These are phyloP conservation scores for Noccaea bulbosa DNA, from an alignment of 345 rosid genomes.

Conservation along the genomic window DNA sequence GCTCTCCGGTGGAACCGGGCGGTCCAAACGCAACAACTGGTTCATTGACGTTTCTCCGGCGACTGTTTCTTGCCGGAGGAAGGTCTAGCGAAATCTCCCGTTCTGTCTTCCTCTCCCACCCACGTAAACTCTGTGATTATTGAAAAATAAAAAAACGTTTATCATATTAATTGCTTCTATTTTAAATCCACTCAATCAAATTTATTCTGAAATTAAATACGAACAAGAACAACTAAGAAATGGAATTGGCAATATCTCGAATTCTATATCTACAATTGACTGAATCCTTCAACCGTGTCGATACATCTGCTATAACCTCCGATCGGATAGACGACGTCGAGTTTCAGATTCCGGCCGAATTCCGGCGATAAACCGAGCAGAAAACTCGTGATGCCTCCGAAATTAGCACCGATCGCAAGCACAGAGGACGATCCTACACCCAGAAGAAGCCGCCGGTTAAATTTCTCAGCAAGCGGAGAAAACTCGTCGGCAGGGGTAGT, in stretches of 20 bases:
- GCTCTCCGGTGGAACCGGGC: constrained; percentile 86
- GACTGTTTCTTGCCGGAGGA: constrained; percentile 57
- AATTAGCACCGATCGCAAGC: constrained; percentile 84
- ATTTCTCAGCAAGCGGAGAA: constrained; percentile 63
- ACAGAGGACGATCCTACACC: constrained; percentile 76
- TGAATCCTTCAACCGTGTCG: constrained; percentile 76
- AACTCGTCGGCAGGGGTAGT: constrained; percentile 65
- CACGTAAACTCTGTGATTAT: constrained; percentile 65
- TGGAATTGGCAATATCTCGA: too few species aligned
- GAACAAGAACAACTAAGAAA: too few species aligned
- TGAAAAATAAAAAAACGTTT: too few species aligned
- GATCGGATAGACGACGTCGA: constrained; percentile 82
- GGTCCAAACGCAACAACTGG: constrained; percentile 90
- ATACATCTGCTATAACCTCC: constrained; percentile 77
- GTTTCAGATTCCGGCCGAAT: constrained; percentile 63
- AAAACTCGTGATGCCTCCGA: constrained; percentile 76
- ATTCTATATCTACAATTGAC: constrained; percentile 46
- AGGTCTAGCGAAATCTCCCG: constrained; percentile 72
- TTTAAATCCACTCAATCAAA: too few species aligned
- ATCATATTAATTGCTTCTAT: too few species aligned
- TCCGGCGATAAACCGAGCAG: constrained; percentile 75
- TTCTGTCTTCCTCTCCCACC: constrained; percentile 80
- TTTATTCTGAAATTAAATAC: too few species aligned
- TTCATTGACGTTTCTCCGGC: constrained; percentile 58
- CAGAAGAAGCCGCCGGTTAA: constrained; percentile 62